A percentile compares a stretch with the other conserved stretches of the same genome.
These are phyloP conservation scores for Venturia asperata DNA, from an alignment of 2,329 filamentous ascomycete genomes.

Conservation along the genomic window DNA sequence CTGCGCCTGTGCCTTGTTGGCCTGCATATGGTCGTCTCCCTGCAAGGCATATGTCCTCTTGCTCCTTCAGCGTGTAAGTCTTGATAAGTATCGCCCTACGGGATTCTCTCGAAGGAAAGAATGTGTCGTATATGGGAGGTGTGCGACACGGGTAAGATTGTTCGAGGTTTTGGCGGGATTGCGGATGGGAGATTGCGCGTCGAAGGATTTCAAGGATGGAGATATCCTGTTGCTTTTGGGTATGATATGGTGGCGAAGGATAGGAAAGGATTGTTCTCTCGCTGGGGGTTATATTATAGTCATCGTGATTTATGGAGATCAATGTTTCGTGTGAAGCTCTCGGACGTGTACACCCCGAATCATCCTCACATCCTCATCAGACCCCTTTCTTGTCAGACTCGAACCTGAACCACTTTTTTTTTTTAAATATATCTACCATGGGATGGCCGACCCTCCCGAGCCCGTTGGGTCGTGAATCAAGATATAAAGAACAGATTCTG, in stretches of 20 bases:
- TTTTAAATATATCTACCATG: not conserved
- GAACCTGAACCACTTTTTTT: not conserved
- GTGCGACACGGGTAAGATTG: conserved; percentile 8
- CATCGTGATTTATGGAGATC: not conserved
- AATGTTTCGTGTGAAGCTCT: not conserved
- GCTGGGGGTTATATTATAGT: not conserved
- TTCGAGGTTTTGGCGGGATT: conserved; percentile 3
- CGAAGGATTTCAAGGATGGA: not conserved
- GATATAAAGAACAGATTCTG: no score
- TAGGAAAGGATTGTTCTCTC: not conserved
- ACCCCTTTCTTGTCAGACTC: not conserved
- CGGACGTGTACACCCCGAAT: not conserved
- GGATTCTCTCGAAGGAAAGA: not conserved
- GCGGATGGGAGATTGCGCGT: not conserved
- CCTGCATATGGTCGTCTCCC: conserved; percentile 19
- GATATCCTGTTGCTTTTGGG: not conserved
- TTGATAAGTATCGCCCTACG: not conserved
- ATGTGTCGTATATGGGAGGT: conserved; percentile 5
- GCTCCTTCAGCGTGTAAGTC: not conserved
- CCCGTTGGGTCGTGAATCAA: not conserved
- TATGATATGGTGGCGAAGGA: not conserved
- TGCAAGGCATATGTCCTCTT: conserved; percentile 9
- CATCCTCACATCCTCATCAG: not conserved
- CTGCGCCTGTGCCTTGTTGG: conserved; percentile 20
- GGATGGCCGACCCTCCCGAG: not conserved